phyloP scores from a whole-genome alignment of 2,329 filamentous ascomycete genomes.

The Phoma sp. region DNA sequence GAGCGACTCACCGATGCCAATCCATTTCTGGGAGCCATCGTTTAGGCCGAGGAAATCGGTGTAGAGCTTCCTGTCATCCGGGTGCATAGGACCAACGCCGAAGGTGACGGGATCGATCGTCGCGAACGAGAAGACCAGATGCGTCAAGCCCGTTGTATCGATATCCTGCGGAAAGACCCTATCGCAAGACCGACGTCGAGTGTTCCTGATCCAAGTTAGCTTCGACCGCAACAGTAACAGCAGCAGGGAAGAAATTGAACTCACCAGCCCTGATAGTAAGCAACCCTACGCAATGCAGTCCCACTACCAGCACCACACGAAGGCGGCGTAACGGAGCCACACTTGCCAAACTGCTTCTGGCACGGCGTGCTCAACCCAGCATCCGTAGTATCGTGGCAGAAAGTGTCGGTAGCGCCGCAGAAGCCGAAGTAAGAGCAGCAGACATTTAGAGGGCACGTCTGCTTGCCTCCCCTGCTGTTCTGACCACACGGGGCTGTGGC shows the following conservation, averaged over 20 bases:
- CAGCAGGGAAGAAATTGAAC: background rate
- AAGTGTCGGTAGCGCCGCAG: slow-evolving; percentile 45
- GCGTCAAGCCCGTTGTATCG: slow-evolving; percentile 29
- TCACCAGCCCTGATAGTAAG: slow-evolving; percentile 32
- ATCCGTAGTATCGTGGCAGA: slow-evolving; percentile 13
- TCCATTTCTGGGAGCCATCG: slow-evolving; percentile 21
- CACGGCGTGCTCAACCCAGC: slow-evolving; percentile 6
- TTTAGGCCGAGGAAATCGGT: slow-evolving; percentile 24
- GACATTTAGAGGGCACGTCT: slow-evolving; percentile 20
- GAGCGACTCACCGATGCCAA: slow-evolving; percentile 21
- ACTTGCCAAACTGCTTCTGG: slow-evolving; percentile 16
- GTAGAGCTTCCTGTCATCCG: slow-evolving; percentile 27
- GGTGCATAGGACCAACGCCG: slow-evolving; percentile 20
- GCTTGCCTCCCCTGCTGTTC: slow-evolving; percentile 21
- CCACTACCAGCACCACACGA: slow-evolving; percentile 23
- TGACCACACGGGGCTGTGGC: slow-evolving; percentile 49
- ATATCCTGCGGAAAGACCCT: slow-evolving; percentile 31
- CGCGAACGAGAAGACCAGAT: slow-evolving; percentile 49
- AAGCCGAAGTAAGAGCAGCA: slow-evolving; percentile 47
- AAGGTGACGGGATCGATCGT: slow-evolving; percentile 50
- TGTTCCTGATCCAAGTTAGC: slow-evolving; percentile 21
- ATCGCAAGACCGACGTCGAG: slow-evolving; percentile 27
- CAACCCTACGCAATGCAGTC: slow-evolving; percentile 23
- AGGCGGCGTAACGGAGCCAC: slow-evolving; percentile 5
- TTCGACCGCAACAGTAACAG: background rate